These are phyloP conservation scores for Penium margaritaceum DNA, from an alignment of 139 green algal genomes.

Conservation along the genomic window DNA sequence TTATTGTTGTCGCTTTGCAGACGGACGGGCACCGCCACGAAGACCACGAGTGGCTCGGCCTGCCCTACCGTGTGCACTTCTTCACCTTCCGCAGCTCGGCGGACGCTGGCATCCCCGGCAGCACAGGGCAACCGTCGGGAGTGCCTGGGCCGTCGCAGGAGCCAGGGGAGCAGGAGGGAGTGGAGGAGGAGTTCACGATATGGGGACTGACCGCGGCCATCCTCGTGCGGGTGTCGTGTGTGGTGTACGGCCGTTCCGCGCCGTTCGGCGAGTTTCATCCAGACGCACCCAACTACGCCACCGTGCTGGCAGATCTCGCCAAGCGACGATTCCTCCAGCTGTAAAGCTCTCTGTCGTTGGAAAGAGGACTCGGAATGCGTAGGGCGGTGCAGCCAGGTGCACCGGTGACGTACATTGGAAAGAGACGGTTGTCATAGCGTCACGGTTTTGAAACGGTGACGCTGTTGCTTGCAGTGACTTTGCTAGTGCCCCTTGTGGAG, in stretches of 20 bases:
- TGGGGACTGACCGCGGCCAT: conserved; percentile 46
- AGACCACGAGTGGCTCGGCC: conserved; percentile 34
- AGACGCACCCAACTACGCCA: conserved; percentile 23
- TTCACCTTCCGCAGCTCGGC: conserved; percentile 17
- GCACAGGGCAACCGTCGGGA: too few species aligned
- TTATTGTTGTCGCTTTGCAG: too few species aligned
- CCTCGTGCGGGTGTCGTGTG: conserved; percentile 21
- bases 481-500: too few species aligned
- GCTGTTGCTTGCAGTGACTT: too few species aligned
- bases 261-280: conserved; percentile 40
- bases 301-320: conserved; percentile 22
- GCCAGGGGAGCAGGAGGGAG: neutral
- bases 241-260: conserved; percentile 14
- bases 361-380: too few species aligned
- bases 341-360: too few species aligned
- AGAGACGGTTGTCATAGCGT: too few species aligned
- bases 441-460: too few species aligned
- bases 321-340: conserved; percentile 20
- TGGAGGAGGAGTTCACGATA: conserved; percentile 13
- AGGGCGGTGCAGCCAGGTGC: too few species aligned
- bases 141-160: too few species aligned
- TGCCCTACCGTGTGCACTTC: conserved; percentile 40
- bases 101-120: neutral
- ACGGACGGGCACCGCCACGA: conserved; percentile 26
- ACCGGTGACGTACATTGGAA: too few species aligned